Evolutionary conservation across 768 basidiomycete species (phyloP).

Genomic region (Auriscalpium orientale): DNA sequence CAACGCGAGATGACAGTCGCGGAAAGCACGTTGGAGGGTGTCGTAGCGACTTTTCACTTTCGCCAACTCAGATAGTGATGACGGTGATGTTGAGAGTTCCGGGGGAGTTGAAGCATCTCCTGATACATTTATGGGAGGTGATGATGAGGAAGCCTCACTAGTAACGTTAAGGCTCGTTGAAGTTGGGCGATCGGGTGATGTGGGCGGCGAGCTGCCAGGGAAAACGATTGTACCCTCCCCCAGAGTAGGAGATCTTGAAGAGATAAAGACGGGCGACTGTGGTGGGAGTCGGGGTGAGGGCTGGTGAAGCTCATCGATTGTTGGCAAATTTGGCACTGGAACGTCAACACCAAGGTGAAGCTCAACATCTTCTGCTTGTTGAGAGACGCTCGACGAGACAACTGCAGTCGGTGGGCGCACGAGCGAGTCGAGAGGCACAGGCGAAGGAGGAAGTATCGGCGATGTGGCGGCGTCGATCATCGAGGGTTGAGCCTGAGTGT

Average conservation of each 20-base stretch:
- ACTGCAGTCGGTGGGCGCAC: background rate
- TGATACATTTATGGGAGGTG: no score
- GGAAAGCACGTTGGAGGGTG: slow-evolving; percentile 51
- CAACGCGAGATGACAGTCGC: slow-evolving; percentile 62
- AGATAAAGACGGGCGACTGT: background rate
- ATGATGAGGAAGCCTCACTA: background rate
- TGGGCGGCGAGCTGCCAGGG: background rate
- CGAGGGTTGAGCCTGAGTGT: background rate
- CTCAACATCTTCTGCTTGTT: no score
- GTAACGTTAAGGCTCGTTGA: background rate
- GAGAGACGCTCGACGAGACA: no score
- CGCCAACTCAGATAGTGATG: slow-evolving; percentile 39
- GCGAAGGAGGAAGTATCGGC: slow-evolving; percentile 2
- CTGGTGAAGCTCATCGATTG: background rate
- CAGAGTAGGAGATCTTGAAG: background rate
- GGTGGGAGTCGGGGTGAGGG: background rate
- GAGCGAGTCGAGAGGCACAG: background rate
- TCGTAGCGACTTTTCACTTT: slow-evolving; percentile 49
- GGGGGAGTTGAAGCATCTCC: background rate
- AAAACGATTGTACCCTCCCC: background rate
- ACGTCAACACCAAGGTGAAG: background rate
- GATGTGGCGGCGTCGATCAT: slow-evolving; percentile 8
- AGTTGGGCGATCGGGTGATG: background rate
- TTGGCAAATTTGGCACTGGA: background rate
- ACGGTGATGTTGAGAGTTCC: slow-evolving; percentile 13